A percentile compares a stretch with the other conserved stretches of the same genome.
These are phyloP conservation scores for Penicillium manginii DNA, from an alignment of 495 filamentous ascomycete species.

Conservation along the genomic window DNA sequence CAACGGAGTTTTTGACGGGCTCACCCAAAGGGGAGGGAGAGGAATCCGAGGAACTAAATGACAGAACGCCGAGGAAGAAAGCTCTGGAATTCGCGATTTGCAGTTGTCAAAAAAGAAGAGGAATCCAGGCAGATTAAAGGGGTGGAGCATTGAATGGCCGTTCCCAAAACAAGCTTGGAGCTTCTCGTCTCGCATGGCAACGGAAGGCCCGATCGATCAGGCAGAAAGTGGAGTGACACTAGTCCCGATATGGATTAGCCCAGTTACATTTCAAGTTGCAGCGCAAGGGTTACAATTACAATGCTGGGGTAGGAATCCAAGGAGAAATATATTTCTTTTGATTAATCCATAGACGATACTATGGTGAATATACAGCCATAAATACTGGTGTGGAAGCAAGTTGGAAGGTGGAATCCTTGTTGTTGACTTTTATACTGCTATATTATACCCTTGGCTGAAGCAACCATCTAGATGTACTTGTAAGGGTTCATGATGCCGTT, in stretches of 20 bases:
- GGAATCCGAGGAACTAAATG: conserved; percentile 9
- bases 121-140: conserved; percentile 26
- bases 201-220: conserved; percentile 25
- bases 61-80: conserved; percentile 3
- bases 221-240: conserved; percentile 20
- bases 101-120: conserved; percentile 15
- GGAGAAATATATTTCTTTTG: no score
- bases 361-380: no score
- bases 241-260: conserved; percentile 9
- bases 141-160: conserved; percentile 32
- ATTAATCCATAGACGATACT: no score
- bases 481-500: conserved; percentile 95
- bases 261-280: not conserved
- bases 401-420: conserved; percentile 1
- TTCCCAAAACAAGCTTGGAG: conserved; percentile 35
- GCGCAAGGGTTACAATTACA: conserved; percentile 19
- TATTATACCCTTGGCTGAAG: not conserved
- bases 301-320: no score
- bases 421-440: conserved; percentile 7
- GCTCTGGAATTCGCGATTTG: conserved; percentile 13
- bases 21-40: conserved; percentile 23
- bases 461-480: conserved; percentile 68
- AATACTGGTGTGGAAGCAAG: no score
- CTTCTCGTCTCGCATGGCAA: conserved; percentile 46
- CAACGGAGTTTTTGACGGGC: conserved; percentile 15